Evolutionary conservation across 768 basidiomycete genomes (phyloP).

Genomic region (Terana coerulea): DNA sequence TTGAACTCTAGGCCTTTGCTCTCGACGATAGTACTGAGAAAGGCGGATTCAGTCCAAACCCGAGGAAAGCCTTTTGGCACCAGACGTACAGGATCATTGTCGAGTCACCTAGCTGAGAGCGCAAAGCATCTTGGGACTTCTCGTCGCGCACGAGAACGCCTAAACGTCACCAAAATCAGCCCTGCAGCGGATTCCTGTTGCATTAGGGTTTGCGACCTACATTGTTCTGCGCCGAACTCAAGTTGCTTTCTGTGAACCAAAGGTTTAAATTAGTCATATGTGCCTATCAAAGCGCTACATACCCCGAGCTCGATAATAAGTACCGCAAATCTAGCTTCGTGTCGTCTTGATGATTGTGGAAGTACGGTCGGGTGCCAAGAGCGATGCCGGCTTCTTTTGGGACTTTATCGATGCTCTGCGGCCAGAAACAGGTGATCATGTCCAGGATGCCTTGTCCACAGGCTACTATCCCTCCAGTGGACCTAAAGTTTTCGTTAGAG

Average conservation of each 20-base stretch:
- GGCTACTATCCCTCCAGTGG: slow-evolving; percentile 70
- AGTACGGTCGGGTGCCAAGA: slow-evolving; percentile 49
- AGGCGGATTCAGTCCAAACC: background rate
- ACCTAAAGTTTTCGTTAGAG: slow-evolving; percentile 64
- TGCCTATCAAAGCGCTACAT: too few relatives aligned
- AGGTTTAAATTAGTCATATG: too few relatives aligned
- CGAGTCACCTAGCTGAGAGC: slow-evolving; percentile 48
- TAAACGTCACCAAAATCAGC: slow-evolving; percentile 21
- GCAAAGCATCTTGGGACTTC: slow-evolving; percentile 42
- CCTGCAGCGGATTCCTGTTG: background rate
- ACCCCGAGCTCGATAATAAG: slow-evolving; percentile 53
- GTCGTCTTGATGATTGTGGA: slow-evolving; percentile 47
- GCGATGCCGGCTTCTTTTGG: slow-evolving; percentile 52
- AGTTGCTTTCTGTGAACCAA: slow-evolving; percentile 37
- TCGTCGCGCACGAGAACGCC: slow-evolving; percentile 71
- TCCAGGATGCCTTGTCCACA: slow-evolving; percentile 64
- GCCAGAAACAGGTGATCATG: slow-evolving; percentile 61
- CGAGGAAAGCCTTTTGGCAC: background rate
- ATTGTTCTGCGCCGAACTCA: slow-evolving; percentile 65
- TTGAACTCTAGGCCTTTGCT: slow-evolving; percentile 68
- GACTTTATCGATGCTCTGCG: slow-evolving; percentile 57
- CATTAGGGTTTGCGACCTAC: slow-evolving; percentile 29
- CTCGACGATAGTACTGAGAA: slow-evolving; percentile 49
- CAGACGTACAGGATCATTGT: slow-evolving; percentile 53
- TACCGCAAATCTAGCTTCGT: slow-evolving; percentile 45